phyloP scores from a whole-genome alignment of 768 basidiomycete species.

The Tephrocybe sp. region DNA sequence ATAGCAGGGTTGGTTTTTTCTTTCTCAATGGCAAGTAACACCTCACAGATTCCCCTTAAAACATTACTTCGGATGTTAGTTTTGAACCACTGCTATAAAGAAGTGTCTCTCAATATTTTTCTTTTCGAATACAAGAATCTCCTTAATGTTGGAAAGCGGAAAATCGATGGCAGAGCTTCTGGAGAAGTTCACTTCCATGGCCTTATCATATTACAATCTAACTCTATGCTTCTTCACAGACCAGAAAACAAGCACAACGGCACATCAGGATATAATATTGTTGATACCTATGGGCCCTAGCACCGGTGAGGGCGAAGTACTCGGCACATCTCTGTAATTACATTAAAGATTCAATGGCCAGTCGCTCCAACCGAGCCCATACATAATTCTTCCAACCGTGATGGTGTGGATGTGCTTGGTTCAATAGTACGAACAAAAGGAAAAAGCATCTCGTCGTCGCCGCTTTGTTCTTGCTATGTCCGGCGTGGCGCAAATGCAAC shows the following conservation, averaged over 20 bases:
- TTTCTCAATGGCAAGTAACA: not conserved
- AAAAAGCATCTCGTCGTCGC: not conserved
- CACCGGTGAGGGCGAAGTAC: conserved; percentile 22
- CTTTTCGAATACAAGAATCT: conserved; percentile 35
- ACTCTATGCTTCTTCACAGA: conserved; percentile 7
- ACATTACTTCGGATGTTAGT: conserved; percentile 32
- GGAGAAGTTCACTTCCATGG: conserved; percentile 15
- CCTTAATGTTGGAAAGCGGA: conserved; percentile 27
- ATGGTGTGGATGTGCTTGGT: not conserved
- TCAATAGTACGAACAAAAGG: not conserved
- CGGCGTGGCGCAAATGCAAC: not conserved
- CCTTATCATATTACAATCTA: not conserved
- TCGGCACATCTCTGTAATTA: conserved; percentile 27
- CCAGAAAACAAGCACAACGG: conserved; percentile 27
- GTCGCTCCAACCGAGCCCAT: conserved; percentile 18
- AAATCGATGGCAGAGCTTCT: conserved; percentile 28
- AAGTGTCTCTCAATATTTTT: conserved; percentile 35
- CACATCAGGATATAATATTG: conserved; percentile 24
- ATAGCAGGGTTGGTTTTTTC: conserved; percentile 30
- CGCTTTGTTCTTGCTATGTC: not conserved
- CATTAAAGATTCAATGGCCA: conserved; percentile 20
- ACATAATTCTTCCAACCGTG: conserved; percentile 9
- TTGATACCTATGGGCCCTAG: too few species aligned
- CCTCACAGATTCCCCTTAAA: not conserved
- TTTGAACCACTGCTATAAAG: conserved; percentile 35